Evolutionary conservation across 768 basidiomycete genomes (phyloP).

Genomic region (Boletus vermiculosoides): DNA sequence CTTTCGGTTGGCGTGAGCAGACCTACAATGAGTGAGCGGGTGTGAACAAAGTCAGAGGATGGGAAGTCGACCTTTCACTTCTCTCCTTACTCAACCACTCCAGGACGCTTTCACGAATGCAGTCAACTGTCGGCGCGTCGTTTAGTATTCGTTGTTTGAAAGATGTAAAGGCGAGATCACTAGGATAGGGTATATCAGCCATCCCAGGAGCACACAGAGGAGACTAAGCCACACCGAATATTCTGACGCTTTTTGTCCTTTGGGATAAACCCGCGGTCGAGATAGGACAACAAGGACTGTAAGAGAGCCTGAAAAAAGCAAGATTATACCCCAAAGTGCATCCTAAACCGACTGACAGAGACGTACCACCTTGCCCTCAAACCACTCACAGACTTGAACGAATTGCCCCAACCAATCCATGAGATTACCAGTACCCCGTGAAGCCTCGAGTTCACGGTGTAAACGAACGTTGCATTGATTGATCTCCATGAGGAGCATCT

Average conservation of each 20-base stretch:
- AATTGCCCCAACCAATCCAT: constrained; percentile 61
- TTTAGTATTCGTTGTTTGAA: constrained; percentile 54
- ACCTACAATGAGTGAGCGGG: constrained; percentile 26
- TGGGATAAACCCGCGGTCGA: constrained; percentile 66
- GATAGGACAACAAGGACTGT: constrained; percentile 61
- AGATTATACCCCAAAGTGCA: neutral
- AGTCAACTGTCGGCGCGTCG: constrained; percentile 41
- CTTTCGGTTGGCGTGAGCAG: constrained; percentile 38
- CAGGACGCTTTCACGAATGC: constrained; percentile 44
- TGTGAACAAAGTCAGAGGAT: neutral
- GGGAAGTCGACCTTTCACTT: constrained; percentile 32
- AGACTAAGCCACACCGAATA: constrained; percentile 43
- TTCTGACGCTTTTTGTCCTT: constrained; percentile 36
- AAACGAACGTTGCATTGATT: constrained; percentile 50
- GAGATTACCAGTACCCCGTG: constrained; percentile 17
- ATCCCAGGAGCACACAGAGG: neutral
- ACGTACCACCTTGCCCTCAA: constrained; percentile 62
- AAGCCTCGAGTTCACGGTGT: constrained; percentile 36
- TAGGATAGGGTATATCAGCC: constrained; percentile 19
- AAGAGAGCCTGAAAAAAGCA: constrained; percentile 47
- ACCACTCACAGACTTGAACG: constrained; percentile 58
- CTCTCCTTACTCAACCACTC: constrained; percentile 60
- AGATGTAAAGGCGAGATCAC: constrained; percentile 55
- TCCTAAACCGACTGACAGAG: neutral
- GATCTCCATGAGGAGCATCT: constrained; percentile 56